phyloP scores from a whole-genome alignment of 176 grass and related monocot genomes.

The Lolium perenne region DNA sequence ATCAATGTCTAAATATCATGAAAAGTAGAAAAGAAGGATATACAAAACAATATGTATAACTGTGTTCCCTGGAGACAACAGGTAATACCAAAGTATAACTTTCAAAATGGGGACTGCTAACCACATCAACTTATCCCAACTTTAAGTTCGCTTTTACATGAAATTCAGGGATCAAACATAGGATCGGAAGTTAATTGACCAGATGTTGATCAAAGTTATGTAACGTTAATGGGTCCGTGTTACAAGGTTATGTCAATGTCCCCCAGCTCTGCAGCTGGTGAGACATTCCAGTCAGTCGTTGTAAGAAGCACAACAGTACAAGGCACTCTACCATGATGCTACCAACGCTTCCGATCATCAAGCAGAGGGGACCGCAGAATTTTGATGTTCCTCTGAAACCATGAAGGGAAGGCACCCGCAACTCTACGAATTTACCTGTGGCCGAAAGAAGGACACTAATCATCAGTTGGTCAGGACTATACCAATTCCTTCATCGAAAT shows the following conservation, averaged over 20 bases:
- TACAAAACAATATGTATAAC: background rate
- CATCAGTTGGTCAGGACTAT: background rate
- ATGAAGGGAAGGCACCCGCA: background rate
- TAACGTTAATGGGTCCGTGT: background rate
- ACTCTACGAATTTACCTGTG: background rate
- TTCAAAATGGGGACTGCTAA: background rate
- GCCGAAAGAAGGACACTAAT: constrained; percentile 7
- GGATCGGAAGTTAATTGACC: background rate
- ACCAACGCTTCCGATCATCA: background rate
- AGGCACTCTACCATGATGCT: constrained; percentile 1
- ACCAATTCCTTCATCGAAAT: background rate
- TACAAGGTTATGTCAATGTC: background rate
- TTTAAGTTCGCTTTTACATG: constrained; percentile 32
- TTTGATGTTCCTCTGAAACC: background rate
- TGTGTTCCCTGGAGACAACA: background rate
- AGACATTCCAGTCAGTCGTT: background rate
- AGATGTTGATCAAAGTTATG: constrained; percentile 1
- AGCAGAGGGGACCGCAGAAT: background rate
- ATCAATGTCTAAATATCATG: background rate
- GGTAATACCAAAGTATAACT: background rate
- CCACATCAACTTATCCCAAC: background rate
- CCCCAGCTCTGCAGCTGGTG: background rate
- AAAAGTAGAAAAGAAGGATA: background rate
- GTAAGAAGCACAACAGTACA: background rate
- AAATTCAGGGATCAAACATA: background rate